A percentile compares a stretch with the other conserved stretches of the same genome.
Evolutionary conservation across 1,284 basidiomycete genomes (phyloP).

Genomic region (Rhodotorula sp.): DNA sequence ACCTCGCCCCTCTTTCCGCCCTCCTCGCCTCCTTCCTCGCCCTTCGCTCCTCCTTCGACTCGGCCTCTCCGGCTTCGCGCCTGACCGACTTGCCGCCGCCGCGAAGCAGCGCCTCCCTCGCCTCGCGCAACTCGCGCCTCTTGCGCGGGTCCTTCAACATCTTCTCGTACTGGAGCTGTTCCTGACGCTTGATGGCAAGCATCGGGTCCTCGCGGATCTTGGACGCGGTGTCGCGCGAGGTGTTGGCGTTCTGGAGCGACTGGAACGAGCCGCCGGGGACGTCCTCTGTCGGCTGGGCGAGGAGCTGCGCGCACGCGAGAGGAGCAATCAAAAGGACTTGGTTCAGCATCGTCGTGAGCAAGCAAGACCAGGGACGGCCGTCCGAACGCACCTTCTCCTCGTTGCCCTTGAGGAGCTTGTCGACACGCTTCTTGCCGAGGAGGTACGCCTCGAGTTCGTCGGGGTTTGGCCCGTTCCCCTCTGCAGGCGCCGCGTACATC

Average conservation of each 20-base stretch:
- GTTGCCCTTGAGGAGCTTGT: constrained; percentile 80
- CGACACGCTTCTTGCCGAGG: constrained; percentile 96
- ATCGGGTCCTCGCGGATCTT: constrained; percentile 96
- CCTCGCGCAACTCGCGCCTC: constrained; percentile 72
- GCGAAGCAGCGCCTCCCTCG: constrained; percentile 49
- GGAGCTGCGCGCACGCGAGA: constrained; percentile 11
- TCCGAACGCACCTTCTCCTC: constrained; percentile 64
- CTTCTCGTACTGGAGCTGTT: constrained; percentile 87
- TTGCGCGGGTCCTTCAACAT: constrained; percentile 88
- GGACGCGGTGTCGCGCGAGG: constrained; percentile 77
- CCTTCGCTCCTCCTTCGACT: constrained; percentile 57
- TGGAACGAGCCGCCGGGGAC: constrained; percentile 59
- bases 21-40: constrained; percentile 58
- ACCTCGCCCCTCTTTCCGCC: constrained; percentile 57
- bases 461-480: constrained; percentile 73
- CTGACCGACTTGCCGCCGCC: constrained; percentile 71
- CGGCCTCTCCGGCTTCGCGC: constrained; percentile 56
- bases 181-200: constrained; percentile 94
- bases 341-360: background rate
- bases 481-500: constrained; percentile 97
- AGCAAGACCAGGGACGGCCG: background rate
- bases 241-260: constrained; percentile 89
- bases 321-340: constrained; percentile 45
- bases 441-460: constrained; percentile 96
- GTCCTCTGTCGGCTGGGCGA: constrained; percentile 11